Percentiles rank a stretch among this genome's conserved stretches.
Conservation (phyloP, 805 yeast genomes). For the Ogataea salicorniae region DNA sequence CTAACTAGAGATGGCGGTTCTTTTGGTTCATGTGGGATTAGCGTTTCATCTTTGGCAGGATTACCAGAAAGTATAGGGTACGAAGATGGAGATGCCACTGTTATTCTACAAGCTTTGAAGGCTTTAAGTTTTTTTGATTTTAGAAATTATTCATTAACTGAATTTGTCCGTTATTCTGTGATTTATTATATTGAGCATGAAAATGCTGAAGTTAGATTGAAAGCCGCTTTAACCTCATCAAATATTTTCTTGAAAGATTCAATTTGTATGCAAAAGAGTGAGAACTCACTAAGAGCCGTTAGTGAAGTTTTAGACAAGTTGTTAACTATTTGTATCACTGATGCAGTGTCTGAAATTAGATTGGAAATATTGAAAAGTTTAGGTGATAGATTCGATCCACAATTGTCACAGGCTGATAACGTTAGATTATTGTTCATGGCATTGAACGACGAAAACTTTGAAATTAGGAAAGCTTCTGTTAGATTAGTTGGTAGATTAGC, state of each 20-base stretch:
- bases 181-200: constrained; percentile 80
- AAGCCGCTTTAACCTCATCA: constrained; percentile 82
- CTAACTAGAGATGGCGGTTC: constrained; percentile 60
- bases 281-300: constrained; percentile 75
- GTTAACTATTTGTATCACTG: constrained; percentile 79
- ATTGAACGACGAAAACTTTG: constrained; percentile 83
- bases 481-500: constrained; percentile 80
- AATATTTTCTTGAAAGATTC: constrained; percentile 71
- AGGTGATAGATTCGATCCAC: constrained; percentile 79
- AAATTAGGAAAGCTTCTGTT: constrained; percentile 73
- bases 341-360: constrained; percentile 81
- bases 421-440: constrained; percentile 82
- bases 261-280: constrained; percentile 77
- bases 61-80: constrained; percentile 19
- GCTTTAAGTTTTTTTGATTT: constrained; percentile 75
- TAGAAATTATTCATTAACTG: constrained; percentile 70
- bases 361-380: constrained; percentile 70
- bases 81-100: constrained; percentile 29
- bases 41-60: constrained; percentile 17
- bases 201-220: constrained; percentile 70
- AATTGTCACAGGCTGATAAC: constrained; percentile 89
- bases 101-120: constrained; percentile 72
- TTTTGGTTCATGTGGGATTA: constrained; percentile 13
- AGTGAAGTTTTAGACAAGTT: constrained; percentile 79
- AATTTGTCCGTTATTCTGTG: constrained; percentile 81